phyloP scores from a whole-genome alignment of 352 stramenopile genomes.

The Elongisporangium anandrum region DNA sequence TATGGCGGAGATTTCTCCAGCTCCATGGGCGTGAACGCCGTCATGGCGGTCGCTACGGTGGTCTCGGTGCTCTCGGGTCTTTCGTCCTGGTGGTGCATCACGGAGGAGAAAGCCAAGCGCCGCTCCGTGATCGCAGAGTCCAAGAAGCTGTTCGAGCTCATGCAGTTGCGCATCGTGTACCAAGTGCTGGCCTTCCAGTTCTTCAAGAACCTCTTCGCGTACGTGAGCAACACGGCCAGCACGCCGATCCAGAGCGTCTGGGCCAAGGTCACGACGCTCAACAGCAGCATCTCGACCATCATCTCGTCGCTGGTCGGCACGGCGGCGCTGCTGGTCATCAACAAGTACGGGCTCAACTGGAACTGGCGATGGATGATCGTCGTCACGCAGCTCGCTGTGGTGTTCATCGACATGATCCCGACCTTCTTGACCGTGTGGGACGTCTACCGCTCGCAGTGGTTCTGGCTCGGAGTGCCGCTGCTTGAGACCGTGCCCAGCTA shows the following conservation, averaged over 20 bases:
- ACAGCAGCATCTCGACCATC: slow-evolving; percentile 20
- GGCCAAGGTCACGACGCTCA: slow-evolving; percentile 17
- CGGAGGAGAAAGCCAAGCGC: slow-evolving; percentile 15
- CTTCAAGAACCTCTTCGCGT: slow-evolving; percentile 19
- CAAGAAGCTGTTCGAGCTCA: slow-evolving; percentile 18
- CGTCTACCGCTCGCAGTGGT: slow-evolving; percentile 49
- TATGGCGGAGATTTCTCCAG: slow-evolving; percentile 28
- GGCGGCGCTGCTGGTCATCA: slow-evolving; percentile 12
- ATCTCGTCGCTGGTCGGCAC: slow-evolving; percentile 11
- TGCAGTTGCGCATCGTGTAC: slow-evolving; percentile 24
- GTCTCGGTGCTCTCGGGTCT: slow-evolving; percentile 18
- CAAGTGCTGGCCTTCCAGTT: slow-evolving; percentile 28
- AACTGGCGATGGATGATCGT: slow-evolving; percentile 26
- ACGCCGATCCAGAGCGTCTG: slow-evolving; percentile 17
- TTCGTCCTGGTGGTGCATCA: slow-evolving; percentile 26
- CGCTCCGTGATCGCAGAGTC: slow-evolving; percentile 13
- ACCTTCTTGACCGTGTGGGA: slow-evolving; percentile 48
- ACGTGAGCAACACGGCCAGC: slow-evolving; percentile 16
- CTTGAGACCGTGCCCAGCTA: slow-evolving; percentile 33
- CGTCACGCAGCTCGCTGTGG: slow-evolving; percentile 20
- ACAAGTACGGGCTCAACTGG: slow-evolving; percentile 24
- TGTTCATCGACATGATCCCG: slow-evolving; percentile 38
- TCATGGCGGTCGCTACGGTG: slow-evolving; percentile 19
- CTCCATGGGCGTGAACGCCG: slow-evolving; percentile 21
- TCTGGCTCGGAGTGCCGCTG: slow-evolving; percentile 47